Base-by-base conservation (phyloP, 1,284 basidiomycete species). In the Ustilago vetiveriae region DNA sequence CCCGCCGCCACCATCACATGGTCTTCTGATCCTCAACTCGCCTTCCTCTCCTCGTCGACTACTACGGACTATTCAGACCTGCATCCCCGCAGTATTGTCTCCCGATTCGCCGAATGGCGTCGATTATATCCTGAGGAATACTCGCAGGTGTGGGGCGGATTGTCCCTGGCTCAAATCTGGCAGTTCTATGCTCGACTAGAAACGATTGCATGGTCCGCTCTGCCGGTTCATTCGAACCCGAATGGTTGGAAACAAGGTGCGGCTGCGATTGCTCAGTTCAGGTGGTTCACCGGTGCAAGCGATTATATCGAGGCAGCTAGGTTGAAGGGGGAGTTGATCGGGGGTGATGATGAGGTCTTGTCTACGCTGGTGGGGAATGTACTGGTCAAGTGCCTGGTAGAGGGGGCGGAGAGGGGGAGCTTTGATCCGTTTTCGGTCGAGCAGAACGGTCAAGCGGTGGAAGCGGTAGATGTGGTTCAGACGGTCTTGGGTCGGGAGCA, bases 131-230 rank as follows among this genome's bases (percentile, higher is more conserved):
- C 67, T 3, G 57, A 66, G 11, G 76, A 80, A 40, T 81, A 80
- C 50, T 45, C 60, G 3, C 52, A 72, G 36, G 62, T 75, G 2
- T 81, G 78, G 78, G 79, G 78, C 24, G 75, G 78, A 2, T 58
- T 81, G 4, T 76, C 76, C 0, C 52, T 81, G 2, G 69, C 74
- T 0, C 68, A 67, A 43, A 71, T 74, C 10, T 80, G 78, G 79
- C 73, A 79, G 24, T 79, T 77, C 35, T 81, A 74, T 46, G 72
- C 71, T 4, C 60, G 79, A 0, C 48, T 50, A 6, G 76, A 80
- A 47, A 23, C 76, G 24, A 50, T 63, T 1, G 39, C 54, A 2
- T 79, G 74, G 74, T 68, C 76, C 11, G 43, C 57, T 0, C 42
- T 73, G 10, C 29, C 11, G 17, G n/a, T 11, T 47, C 35, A 7